A percentile compares a stretch with the other conserved stretches of the same genome.
These are phyloP conservation scores for Xerocomus brunneocitrinus DNA, from an alignment of 768 basidiomycete species.

Conservation along the genomic window DNA sequence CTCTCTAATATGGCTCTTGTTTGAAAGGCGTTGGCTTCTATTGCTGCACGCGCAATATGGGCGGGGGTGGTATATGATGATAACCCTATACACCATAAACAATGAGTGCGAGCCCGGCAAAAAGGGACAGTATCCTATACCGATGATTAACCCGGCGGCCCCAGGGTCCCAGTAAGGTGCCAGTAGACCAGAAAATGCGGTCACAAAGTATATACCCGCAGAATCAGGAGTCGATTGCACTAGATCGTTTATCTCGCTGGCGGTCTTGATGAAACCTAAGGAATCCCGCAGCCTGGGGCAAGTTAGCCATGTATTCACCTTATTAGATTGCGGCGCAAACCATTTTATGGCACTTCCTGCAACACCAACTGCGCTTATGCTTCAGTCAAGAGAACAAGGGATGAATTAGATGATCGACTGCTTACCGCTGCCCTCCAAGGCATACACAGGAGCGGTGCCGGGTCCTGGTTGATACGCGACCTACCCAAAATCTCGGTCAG, in stretches of 20 bases:
- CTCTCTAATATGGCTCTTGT: conserved; percentile 93
- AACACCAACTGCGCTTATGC: conserved; percentile 62
- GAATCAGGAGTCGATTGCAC: conserved; percentile 72
- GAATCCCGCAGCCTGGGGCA: conserved; percentile 76
- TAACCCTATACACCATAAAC: conserved; percentile 42
- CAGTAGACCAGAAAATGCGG: conserved; percentile 91
- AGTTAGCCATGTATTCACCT: background rate
- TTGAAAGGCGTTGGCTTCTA: conserved; percentile 96
- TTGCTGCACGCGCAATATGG: conserved; percentile 90
- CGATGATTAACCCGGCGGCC: conserved; percentile 83
- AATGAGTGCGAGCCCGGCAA: background rate
- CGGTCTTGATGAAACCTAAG: conserved; percentile 74
- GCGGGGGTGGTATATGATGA: conserved; percentile 87
- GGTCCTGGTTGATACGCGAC: conserved; percentile 88
- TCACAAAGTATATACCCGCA: conserved; percentile 94
- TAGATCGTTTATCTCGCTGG: conserved; percentile 80
- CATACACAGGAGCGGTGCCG: conserved; percentile 76
- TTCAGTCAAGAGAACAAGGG: background rate
- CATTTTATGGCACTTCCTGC: conserved; percentile 96
- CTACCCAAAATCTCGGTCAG: conserved; percentile 33
- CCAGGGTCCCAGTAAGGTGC: conserved; percentile 98
- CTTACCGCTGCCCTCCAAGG: conserved; percentile 91
- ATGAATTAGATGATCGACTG: conserved; percentile 5
- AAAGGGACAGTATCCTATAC: conserved; percentile 31
- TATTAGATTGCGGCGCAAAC: conserved; percentile 27